phyloP scores from a whole-genome alignment of 2,329 filamentous ascomycete species.

The Coniochaeta pulveracea region DNA sequence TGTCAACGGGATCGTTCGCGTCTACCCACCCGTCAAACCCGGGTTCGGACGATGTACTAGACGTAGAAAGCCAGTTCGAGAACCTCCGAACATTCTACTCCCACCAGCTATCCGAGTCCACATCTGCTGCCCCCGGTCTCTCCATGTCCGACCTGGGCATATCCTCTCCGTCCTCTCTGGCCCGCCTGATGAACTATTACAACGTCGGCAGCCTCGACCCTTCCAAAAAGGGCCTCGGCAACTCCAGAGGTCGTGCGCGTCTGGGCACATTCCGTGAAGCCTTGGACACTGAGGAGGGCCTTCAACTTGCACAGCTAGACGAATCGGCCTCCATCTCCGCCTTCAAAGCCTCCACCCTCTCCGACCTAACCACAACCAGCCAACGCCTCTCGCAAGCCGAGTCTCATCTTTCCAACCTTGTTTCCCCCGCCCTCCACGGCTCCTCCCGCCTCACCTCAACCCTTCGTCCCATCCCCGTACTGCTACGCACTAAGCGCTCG shows the following conservation, averaged over 20 bases:
- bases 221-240: slow-evolving; percentile 30
- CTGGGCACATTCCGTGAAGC: slow-evolving; percentile 74
- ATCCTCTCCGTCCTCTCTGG: slow-evolving; percentile 68
- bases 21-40: slow-evolving; percentile 9
- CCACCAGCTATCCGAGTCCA: slow-evolving; percentile 57
- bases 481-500: slow-evolving; percentile 82
- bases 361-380: slow-evolving; percentile 41
- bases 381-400: slow-evolving; percentile 27
- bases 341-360: slow-evolving; percentile 50
- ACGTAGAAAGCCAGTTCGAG: slow-evolving; percentile 60
- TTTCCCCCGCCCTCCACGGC: slow-evolving; percentile 32
- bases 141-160: slow-evolving; percentile 43
- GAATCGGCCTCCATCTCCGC: slow-evolving; percentile 50
- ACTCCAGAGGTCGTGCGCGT: slow-evolving; percentile 56
- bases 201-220: slow-evolving; percentile 36
- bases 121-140: slow-evolving; percentile 37
- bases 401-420: slow-evolving; percentile 24
- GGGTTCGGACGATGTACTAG: slow-evolving; percentile 33
- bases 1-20: slow-evolving; percentile 13
- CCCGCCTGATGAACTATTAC: slow-evolving; percentile 87
- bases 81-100: slow-evolving; percentile 74
- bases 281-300: slow-evolving; percentile 56
- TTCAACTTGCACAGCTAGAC: slow-evolving; percentile 50
- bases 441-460: slow-evolving; percentile 54
- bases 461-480: slow-evolving; percentile 69